Evolutionary conservation across 441 rosid species (phyloP).

Genomic region (Capsella rubella): DNA sequence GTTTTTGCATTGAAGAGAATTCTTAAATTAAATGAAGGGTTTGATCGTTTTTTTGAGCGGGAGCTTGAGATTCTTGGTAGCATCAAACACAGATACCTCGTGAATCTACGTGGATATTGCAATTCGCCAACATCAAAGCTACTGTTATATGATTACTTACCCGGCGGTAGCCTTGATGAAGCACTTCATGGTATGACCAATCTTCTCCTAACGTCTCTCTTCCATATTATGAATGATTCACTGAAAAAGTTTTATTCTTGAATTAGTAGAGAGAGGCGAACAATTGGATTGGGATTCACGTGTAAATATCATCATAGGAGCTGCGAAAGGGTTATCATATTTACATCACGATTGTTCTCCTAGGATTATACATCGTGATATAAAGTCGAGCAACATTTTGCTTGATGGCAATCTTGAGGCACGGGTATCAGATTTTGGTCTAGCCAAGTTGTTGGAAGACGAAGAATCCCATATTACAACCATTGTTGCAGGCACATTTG

Average conservation of each 20-base stretch:
- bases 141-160: slow-evolving; percentile 85
- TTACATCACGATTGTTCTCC: slow-evolving; percentile 99
- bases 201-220: slow-evolving; percentile 17
- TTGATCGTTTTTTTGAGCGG: slow-evolving; percentile 95
- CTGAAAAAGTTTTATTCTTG: slow-evolving; percentile 29
- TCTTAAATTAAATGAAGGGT: slow-evolving; percentile 87
- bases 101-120: slow-evolving; percentile 98
- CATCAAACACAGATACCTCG: slow-evolving; percentile 92
- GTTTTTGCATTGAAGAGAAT: slow-evolving; percentile 92
- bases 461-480: slow-evolving; percentile 99
- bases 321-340: slow-evolving; percentile 96
- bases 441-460: slow-evolving; percentile 93
- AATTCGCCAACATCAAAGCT: slow-evolving; percentile 95
- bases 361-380: slow-evolving; percentile 98
- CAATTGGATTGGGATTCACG: slow-evolving; percentile 97
- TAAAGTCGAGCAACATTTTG: slow-evolving; percentile 95
- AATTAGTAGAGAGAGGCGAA: slow-evolving; percentile 79
- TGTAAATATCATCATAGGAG: slow-evolving; percentile 89
- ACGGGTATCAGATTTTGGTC: slow-evolving; percentile 97
- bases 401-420: slow-evolving; percentile 98
- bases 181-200: slow-evolving; percentile 86
- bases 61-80: slow-evolving; percentile 99
- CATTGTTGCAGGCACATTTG: slow-evolving; percentile 99
- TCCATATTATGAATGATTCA: slow-evolving; percentile 20
- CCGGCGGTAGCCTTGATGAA: slow-evolving; percentile 99